phyloP scores from a whole-genome alignment of 352 stramenopile genomes.

The Globisporangium rhizosaccharum region DNA sequence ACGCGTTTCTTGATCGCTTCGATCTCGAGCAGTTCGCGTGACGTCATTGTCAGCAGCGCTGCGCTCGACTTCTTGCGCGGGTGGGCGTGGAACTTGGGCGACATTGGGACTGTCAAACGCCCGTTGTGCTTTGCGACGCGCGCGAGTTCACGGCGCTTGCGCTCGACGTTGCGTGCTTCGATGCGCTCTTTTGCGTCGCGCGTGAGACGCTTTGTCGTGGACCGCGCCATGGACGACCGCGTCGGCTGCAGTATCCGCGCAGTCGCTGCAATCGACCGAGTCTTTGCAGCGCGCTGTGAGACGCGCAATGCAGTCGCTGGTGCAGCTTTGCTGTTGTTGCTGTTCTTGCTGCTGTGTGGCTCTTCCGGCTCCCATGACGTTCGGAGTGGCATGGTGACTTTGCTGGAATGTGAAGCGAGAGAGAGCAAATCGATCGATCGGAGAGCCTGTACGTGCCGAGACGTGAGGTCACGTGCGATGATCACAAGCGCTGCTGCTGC shows the following conservation, averaged over 20 bases:
- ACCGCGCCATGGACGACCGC: constrained; percentile 40
- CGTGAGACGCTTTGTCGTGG: constrained; percentile 35
- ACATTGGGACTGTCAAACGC: constrained; percentile 60
- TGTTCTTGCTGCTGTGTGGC: neutral
- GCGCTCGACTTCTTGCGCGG: constrained; percentile 28
- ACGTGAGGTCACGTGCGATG: neutral
- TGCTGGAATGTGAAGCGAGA: neutral
- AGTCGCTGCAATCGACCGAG: constrained; percentile 48
- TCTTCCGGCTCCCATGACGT: constrained; percentile 9
- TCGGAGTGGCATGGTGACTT: constrained; percentile 3
- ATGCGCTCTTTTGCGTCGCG: constrained; percentile 37
- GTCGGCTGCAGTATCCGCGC: constrained; percentile 61
- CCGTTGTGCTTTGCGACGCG: constrained; percentile 49
- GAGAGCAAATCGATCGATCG: neutral
- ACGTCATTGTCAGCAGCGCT: constrained; percentile 55
- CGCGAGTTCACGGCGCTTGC: constrained; percentile 23
- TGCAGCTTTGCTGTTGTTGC: neutral
- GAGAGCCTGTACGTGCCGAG: neutral
- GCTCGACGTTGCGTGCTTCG: constrained; percentile 27
- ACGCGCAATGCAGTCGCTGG: constrained; percentile 31
- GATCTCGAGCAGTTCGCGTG: constrained; percentile 71
- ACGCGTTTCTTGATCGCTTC: constrained; percentile 59
- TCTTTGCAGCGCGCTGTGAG: constrained; percentile 38
- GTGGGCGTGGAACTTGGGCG: constrained; percentile 51
- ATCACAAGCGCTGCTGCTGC: neutral